These are phyloP conservation scores for Sugiyamaella mastotermitis DNA, from an alignment of 805 yeast species.

Conservation along the genomic window DNA sequence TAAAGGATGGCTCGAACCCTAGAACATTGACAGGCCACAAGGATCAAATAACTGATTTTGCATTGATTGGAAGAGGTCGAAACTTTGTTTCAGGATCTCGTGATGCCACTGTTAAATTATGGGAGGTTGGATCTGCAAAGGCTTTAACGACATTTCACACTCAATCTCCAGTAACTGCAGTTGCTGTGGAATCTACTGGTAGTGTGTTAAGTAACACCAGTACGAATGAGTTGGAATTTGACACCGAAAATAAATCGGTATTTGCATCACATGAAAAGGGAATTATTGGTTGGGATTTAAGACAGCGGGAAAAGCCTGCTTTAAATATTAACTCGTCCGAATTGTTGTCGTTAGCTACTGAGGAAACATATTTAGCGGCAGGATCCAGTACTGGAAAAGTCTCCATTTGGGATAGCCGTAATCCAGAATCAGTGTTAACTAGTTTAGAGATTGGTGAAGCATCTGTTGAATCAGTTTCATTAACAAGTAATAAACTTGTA, in stretches of 20 bases:
- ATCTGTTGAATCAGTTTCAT: not conserved
- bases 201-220: too few species aligned
- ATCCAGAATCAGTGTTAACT: not conserved
- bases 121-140: constrained; percentile 64
- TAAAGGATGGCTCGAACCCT: constrained; percentile 40
- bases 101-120: constrained; percentile 51
- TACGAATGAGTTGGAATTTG: too few species aligned
- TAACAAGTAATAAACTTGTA: not conserved
- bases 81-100: constrained; percentile 51
- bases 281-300: too few species aligned
- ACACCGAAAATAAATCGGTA: too few species aligned
- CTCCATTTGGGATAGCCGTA: constrained; percentile 10
- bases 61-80: constrained; percentile 58
- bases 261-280: too few species aligned
- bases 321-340: too few species aligned
- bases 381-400: not conserved
- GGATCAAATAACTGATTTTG: constrained; percentile 42
- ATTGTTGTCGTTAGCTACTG: too few species aligned
- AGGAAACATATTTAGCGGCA: too few species aligned
- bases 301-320: too few species aligned
- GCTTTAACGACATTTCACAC: constrained; percentile 38
- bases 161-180: constrained; percentile 23
- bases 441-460: not conserved
- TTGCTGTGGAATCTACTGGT: too few species aligned
- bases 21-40: constrained; percentile 49